Percentiles rank a stretch among this genome's conserved stretches.
Conservation (phyloP, 495 filamentous ascomycete genomes). For the Penicillium subrubescens region DNA sequence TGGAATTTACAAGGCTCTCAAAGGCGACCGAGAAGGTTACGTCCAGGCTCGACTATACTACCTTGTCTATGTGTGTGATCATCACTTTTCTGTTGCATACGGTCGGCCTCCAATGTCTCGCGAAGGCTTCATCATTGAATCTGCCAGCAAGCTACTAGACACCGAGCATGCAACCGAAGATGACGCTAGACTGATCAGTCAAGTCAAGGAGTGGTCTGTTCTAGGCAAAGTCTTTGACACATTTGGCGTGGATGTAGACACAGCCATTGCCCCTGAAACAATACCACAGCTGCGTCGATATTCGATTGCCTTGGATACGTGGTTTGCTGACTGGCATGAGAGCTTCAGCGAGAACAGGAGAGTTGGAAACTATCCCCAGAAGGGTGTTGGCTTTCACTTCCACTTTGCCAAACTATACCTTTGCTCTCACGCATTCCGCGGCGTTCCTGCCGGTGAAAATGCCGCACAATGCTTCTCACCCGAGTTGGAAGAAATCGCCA, state of each 20-base stretch:
- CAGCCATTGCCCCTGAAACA: constrained; percentile 22
- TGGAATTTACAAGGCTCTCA: constrained; percentile 31
- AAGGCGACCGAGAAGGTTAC: constrained; percentile 33
- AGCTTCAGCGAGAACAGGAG: constrained; percentile 26
- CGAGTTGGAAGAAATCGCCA: constrained; percentile 37
- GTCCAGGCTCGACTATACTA: constrained; percentile 35
- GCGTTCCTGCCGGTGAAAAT: constrained; percentile 14
- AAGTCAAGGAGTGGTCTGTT: constrained; percentile 40
- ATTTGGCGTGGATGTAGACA: constrained; percentile 42
- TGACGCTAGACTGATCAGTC: constrained; percentile 38
- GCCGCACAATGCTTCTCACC: constrained; percentile 15
- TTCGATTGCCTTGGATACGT: constrained; percentile 33
- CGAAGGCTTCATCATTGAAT: constrained; percentile 30
- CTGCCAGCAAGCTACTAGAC: constrained; percentile 26
- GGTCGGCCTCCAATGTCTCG: constrained; percentile 41
- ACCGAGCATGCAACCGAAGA: constrained; percentile 35
- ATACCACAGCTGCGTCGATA: constrained; percentile 32
- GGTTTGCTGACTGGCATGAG: constrained; percentile 37
- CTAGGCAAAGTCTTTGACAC: constrained; percentile 37
- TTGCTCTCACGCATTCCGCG: constrained; percentile 39
- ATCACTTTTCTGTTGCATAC: constrained; percentile 38
- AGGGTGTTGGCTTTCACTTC: constrained; percentile 35
- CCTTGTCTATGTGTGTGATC: constrained; percentile 42
- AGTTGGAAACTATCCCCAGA: constrained; percentile 35
- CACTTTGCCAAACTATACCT: constrained; percentile 41